phyloP scores from a whole-genome alignment of 2,329 filamentous ascomycete genomes.

The Chrysoporthe austroafricana region DNA sequence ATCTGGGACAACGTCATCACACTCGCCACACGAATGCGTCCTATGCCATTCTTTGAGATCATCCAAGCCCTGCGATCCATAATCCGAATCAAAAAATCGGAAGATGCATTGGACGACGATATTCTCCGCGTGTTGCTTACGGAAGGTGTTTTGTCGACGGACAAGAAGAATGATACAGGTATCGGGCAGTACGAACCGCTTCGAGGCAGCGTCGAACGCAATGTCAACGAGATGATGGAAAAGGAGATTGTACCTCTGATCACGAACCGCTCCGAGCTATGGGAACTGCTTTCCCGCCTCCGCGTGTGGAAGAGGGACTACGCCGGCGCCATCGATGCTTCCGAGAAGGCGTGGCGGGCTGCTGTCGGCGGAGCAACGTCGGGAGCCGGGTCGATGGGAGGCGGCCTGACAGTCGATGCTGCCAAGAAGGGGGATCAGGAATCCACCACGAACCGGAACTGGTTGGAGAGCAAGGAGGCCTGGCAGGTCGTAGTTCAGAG shows the following conservation, averaged over 20 bases:
- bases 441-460: conserved; percentile 47
- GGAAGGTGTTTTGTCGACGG: conserved; percentile 61
- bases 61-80: conserved; percentile 75
- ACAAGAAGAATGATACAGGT: conserved; percentile 41
- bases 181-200: conserved; percentile 45
- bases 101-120: conserved; percentile 76
- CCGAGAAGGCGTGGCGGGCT: conserved; percentile 89
- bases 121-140: conserved; percentile 74
- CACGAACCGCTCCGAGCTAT: conserved; percentile 76
- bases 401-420: conserved; percentile 35
- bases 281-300: conserved; percentile 73
- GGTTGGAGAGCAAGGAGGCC: conserved; percentile 61
- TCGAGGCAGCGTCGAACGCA: conserved; percentile 63
- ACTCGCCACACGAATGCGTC: conserved; percentile 76
- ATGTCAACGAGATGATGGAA: conserved; percentile 75
- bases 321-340: conserved; percentile 73
- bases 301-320: conserved; percentile 75
- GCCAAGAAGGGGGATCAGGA: conserved; percentile 18
- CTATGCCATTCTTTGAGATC: conserved; percentile 76
- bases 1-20: conserved; percentile 98
- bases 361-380: conserved; percentile 57
- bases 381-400: conserved; percentile 48
- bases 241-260: conserved; percentile 79
- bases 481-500: conserved; percentile 77
- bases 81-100: conserved; percentile 76